Evolutionary conservation across 2,329 filamentous ascomycete species (phyloP).

Genomic region (Aaosphaeria pasadenensis): DNA sequence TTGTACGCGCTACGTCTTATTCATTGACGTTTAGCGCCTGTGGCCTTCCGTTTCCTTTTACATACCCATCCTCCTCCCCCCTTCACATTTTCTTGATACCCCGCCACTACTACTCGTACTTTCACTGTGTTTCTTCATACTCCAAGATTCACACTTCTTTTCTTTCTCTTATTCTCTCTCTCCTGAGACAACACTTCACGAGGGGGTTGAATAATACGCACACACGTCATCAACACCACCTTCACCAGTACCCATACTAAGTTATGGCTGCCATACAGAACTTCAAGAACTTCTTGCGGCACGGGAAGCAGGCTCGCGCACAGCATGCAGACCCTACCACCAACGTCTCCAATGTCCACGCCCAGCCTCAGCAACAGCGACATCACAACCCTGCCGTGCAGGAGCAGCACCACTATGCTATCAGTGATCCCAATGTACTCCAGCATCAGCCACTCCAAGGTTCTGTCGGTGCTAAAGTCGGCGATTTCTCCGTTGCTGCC

Average conservation of each 20-base stretch:
- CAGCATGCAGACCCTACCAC: constrained; percentile 62
- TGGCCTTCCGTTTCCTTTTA: constrained; percentile 8
- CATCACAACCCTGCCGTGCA: constrained; percentile 43
- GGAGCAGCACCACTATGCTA: constrained; percentile 55
- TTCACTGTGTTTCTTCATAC: no score
- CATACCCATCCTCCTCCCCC: constrained; percentile 11
- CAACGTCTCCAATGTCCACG: constrained; percentile 62
- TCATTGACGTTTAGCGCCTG: neutral
- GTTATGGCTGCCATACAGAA: constrained; percentile 79
- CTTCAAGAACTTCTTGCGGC: constrained; percentile 96
- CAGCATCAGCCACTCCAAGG: constrained; percentile 54
- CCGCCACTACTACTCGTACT: constrained; percentile 1
- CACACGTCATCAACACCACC: neutral
- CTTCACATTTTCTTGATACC: constrained; percentile 3
- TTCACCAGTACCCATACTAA: constrained; percentile 6
- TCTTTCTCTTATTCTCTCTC: neutral
- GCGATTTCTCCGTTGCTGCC: constrained; percentile 61
- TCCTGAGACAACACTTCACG: neutral
- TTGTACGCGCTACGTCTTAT: neutral
- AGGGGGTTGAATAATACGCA: neutral
- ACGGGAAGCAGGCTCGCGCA: constrained; percentile 89
- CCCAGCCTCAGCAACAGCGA: constrained; percentile 61
- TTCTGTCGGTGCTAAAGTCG: constrained; percentile 46
- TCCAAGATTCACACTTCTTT: neutral
- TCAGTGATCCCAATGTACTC: constrained; percentile 61